These are phyloP conservation scores for Benincasa hispida DNA, from an alignment of 306 rosid genomes.

Conservation along the genomic window DNA sequence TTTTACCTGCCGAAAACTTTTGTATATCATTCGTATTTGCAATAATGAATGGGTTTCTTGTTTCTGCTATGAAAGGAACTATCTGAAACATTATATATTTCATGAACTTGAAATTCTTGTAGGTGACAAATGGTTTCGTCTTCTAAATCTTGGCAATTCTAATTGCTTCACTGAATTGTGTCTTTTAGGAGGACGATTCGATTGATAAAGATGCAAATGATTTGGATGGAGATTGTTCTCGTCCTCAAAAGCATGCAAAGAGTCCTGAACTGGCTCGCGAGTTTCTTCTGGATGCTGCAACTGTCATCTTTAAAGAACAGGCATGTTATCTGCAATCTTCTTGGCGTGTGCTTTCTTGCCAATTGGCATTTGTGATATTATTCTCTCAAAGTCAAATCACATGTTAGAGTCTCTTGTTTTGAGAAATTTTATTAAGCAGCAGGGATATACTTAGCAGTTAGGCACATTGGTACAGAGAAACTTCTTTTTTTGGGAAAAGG, in stretches of 20 bases:
- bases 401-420: neutral
- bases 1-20: neutral
- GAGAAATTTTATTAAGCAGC: neutral
- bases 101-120: neutral
- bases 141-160: slow-evolving; percentile 8
- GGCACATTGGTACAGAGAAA: neutral
- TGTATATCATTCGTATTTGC: neutral
- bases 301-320: slow-evolving; percentile 97
- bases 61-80: neutral
- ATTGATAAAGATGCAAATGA: slow-evolving; percentile 91
- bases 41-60: neutral
- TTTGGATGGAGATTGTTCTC: slow-evolving; percentile 94
- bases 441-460: neutral
- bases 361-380: neutral
- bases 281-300: slow-evolving; percentile 92
- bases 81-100: neutral
- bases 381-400: neutral
- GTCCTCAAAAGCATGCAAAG: slow-evolving; percentile 98
- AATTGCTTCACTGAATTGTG: slow-evolving; percentile 12
- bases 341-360: neutral
- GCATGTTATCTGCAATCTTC: slow-evolving; percentile 25
- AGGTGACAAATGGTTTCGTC: neutral
- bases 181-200: slow-evolving; percentile 76
- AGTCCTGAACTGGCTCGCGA: slow-evolving; percentile 99
- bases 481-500: no score